These are phyloP conservation scores for Talaromyces piceae DNA, from an alignment of 2,329 filamentous ascomycete genomes.

Conservation along the genomic window DNA sequence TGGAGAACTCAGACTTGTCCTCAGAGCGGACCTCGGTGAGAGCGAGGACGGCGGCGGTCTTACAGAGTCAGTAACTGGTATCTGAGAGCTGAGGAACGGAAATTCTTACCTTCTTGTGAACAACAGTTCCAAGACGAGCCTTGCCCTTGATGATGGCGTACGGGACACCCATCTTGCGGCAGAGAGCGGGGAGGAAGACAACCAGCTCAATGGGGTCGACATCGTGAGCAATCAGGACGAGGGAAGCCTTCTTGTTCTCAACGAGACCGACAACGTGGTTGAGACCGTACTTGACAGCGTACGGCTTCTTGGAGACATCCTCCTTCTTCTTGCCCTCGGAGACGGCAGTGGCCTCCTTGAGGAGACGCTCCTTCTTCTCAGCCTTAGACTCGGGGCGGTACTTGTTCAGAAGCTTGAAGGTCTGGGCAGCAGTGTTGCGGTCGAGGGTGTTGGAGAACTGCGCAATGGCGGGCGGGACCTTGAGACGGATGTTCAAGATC, in stretches of 20 bases:
- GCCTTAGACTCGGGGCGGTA: slow-evolving; percentile 98
- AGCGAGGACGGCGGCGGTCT: slow-evolving; percentile 94
- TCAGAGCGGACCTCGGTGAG: slow-evolving; percentile 94
- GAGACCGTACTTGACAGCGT: slow-evolving; percentile 97
- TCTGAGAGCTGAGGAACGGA: neutral
- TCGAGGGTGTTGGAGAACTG: slow-evolving; percentile 98
- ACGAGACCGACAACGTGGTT: slow-evolving; percentile 98
- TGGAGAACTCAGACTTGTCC: slow-evolving; percentile 97
- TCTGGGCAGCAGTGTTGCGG: slow-evolving; percentile 92
- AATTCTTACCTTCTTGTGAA: slow-evolving; percentile 87
- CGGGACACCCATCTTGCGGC: slow-evolving; percentile 99
- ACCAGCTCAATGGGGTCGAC: slow-evolving; percentile 99
- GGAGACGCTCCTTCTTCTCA: slow-evolving; percentile 99
- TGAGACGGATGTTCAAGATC: slow-evolving; percentile 97
- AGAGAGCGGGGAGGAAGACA: slow-evolving; percentile 96
- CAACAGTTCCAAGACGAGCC: slow-evolving; percentile 95
- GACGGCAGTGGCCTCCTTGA: slow-evolving; percentile 96
- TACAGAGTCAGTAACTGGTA: neutral
- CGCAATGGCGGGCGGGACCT: slow-evolving; percentile 93
- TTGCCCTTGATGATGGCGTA: slow-evolving; percentile 99
- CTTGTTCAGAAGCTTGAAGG: slow-evolving; percentile 99
- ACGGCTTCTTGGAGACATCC: slow-evolving; percentile 99
- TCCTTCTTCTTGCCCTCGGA: slow-evolving; percentile 99
- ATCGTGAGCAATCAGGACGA: slow-evolving; percentile 98
- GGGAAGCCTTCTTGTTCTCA: slow-evolving; percentile 99